Evolutionary conservation across 352 stramenopile genomes (phyloP).

Genomic region (Paralagenidium karlingii): DNA sequence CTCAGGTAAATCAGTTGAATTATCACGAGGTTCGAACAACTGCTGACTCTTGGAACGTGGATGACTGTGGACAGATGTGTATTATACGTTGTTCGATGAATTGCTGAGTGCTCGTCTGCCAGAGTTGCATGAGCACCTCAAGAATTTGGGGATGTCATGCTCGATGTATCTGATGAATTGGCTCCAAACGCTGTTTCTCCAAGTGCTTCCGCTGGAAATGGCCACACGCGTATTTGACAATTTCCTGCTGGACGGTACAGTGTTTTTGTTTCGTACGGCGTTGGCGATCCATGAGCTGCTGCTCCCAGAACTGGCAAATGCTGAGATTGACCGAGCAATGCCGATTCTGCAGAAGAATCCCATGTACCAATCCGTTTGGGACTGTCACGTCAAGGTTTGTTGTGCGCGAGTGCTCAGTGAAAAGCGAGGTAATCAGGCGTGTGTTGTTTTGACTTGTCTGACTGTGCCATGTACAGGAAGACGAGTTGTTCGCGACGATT

Average conservation of each 20-base stretch:
- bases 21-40: not conserved
- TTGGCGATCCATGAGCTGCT: slow-evolving; percentile 77
- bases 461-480: slow-evolving; percentile 43
- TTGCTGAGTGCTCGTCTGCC: slow-evolving; percentile 40
- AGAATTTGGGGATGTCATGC: slow-evolving; percentile 35
- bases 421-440: not conserved
- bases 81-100: slow-evolving; percentile 72
- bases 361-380: slow-evolving; percentile 50
- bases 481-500: slow-evolving; percentile 57
- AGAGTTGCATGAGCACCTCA: slow-evolving; percentile 36
- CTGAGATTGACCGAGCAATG: slow-evolving; percentile 64
- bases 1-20: slow-evolving; percentile 9
- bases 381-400: too few relatives aligned
- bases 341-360: slow-evolving; percentile 59
- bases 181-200: slow-evolving; percentile 78
- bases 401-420: too few relatives aligned
- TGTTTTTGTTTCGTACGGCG: slow-evolving; percentile 69
- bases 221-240: slow-evolving; percentile 69
- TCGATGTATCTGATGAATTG: slow-evolving; percentile 86
- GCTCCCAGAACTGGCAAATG: slow-evolving; percentile 23
- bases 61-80: slow-evolving; percentile 23
- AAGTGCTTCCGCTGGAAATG: slow-evolving; percentile 67
- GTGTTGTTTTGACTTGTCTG: too few relatives aligned
- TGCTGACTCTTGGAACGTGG: slow-evolving; percentile 1
- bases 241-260: slow-evolving; percentile 74